Percentiles rank a stretch among this genome's conserved stretches.
phyloP scores from a whole-genome alignment of 73 alveolate genomes.

The Stentor coeruleus region DNA sequence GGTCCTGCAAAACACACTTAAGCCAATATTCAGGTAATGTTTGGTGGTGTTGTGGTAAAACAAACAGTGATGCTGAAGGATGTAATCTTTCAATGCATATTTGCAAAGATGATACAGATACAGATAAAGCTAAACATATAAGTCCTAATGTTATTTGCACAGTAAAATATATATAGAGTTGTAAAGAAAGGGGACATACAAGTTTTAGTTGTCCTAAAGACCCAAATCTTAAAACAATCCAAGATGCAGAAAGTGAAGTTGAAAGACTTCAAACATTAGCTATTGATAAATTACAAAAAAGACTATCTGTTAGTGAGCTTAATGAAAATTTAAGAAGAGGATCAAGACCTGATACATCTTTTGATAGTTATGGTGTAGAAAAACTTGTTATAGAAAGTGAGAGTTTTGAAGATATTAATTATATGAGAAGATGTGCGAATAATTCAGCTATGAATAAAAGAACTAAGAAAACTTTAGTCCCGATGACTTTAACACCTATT shows the following conservation, averaged over 20 bases:
- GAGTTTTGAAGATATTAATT: not conserved
- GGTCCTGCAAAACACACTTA: slow-evolving; percentile 45
- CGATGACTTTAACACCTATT: too few relatives aligned
- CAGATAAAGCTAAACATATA: slow-evolving; percentile 29
- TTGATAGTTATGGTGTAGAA: too few relatives aligned
- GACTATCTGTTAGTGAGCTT: not conserved
- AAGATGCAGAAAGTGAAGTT: slow-evolving; percentile 32
- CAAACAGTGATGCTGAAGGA: slow-evolving; percentile 51
- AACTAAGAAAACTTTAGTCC: too few relatives aligned
- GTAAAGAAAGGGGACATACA: slow-evolving; percentile 26
- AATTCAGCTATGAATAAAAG: too few relatives aligned
- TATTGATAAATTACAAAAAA: not conserved
- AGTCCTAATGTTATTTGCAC: not conserved
- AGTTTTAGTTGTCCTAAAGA: slow-evolving; percentile 13
- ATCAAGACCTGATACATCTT: not conserved
- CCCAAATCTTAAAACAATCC: slow-evolving; percentile 32
- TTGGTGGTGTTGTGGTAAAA: slow-evolving; percentile 81
- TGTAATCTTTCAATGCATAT: slow-evolving; percentile 60
- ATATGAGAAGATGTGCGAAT: not conserved
- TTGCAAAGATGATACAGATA: slow-evolving; percentile 69
- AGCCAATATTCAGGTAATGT: slow-evolving; percentile 42
- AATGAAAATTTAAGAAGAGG: not conserved
- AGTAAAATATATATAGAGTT: not conserved
- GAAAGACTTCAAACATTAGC: slow-evolving; percentile 28
- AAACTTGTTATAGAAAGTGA: not conserved